These are phyloP conservation scores for Cyberlindnera bimundalis DNA, from an alignment of 805 yeast species.

Conservation along the genomic window DNA sequence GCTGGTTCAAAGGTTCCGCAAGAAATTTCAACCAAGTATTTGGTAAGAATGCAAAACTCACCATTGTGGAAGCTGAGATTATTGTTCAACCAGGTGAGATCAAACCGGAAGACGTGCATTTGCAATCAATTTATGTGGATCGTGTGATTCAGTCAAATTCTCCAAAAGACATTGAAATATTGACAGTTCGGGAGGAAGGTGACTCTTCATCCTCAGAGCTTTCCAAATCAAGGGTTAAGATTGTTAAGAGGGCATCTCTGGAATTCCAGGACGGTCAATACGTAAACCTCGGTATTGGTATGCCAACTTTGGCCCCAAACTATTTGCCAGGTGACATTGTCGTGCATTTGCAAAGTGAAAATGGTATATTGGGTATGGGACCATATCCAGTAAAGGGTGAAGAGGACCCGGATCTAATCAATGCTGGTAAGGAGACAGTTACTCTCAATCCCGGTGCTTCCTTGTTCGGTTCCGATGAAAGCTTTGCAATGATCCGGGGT, in stretches of 20 bases:
- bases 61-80: slow-evolving; percentile 50
- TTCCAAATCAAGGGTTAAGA: slow-evolving; percentile 29
- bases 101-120: slow-evolving; percentile 42
- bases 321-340: slow-evolving; percentile 34
- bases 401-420: slow-evolving; percentile 45
- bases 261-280: slow-evolving; percentile 42
- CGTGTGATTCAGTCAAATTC: slow-evolving; percentile 39
- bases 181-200: slow-evolving; percentile 25
- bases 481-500: slow-evolving; percentile 47
- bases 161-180: slow-evolving; percentile 41
- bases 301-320: slow-evolving; percentile 46
- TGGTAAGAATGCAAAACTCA: slow-evolving; percentile 42
- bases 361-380: slow-evolving; percentile 48
- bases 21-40: slow-evolving; percentile 43
- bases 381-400: slow-evolving; percentile 41
- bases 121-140: slow-evolving; percentile 44
- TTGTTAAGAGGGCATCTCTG: slow-evolving; percentile 42
- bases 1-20: slow-evolving; percentile 45
- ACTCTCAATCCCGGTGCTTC: slow-evolving; percentile 45
- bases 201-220: slow-evolving; percentile 18
- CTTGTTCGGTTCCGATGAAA: slow-evolving; percentile 46
- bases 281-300: slow-evolving; percentile 49
- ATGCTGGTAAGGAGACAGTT: slow-evolving; percentile 51
- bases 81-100: slow-evolving; percentile 45
- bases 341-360: slow-evolving; percentile 45